Percentiles rank a stretch among this genome's conserved stretches.
phyloP scores from a whole-genome alignment of 768 basidiomycete genomes.

The Leccinum broughii region DNA sequence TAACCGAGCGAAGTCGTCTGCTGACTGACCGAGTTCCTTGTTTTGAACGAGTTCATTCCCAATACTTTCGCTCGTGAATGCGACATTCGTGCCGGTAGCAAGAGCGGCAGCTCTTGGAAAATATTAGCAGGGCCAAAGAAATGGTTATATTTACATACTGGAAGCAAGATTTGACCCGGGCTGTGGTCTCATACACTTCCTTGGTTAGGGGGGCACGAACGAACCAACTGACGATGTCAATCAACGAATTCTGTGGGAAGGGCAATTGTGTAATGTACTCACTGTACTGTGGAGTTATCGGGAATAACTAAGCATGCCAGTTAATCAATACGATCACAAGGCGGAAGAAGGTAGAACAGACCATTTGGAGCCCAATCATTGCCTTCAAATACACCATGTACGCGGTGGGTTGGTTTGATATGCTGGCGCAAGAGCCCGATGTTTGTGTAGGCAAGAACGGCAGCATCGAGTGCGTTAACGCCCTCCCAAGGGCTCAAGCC shows the following conservation, averaged over 20 bases:
- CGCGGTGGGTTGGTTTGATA: constrained; percentile 69
- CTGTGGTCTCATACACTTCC: constrained; percentile 56
- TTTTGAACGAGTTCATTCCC: constrained; percentile 69
- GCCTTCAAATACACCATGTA: constrained; percentile 79
- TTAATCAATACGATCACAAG: not conserved
- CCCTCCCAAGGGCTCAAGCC: constrained; percentile 85
- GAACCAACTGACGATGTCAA: constrained; percentile 50
- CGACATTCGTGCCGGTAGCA: constrained; percentile 62
- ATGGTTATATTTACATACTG: constrained; percentile 43
- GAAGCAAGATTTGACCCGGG: constrained; percentile 71
- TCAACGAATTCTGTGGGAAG: not conserved
- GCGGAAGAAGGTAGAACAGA: constrained; percentile 31
- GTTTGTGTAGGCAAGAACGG: constrained; percentile 80
- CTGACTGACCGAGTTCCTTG: constrained; percentile 50
- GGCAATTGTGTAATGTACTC: constrained; percentile 21
- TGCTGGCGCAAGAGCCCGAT: constrained; percentile 83
- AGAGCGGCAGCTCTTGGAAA: constrained; percentile 58
- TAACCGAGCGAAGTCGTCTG: not conserved
- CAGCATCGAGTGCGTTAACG: constrained; percentile 80
- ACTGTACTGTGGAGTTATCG: constrained; percentile 75
- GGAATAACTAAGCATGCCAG: constrained; percentile 62
- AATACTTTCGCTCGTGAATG: constrained; percentile 38
- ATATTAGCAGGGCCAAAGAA: not conserved
- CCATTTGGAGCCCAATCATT: constrained; percentile 75
- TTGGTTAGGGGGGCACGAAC: constrained; percentile 69